Conservation (phyloP, 2,329 filamentous ascomycete species). For the Microdochium trichocladiopsis region DNA sequence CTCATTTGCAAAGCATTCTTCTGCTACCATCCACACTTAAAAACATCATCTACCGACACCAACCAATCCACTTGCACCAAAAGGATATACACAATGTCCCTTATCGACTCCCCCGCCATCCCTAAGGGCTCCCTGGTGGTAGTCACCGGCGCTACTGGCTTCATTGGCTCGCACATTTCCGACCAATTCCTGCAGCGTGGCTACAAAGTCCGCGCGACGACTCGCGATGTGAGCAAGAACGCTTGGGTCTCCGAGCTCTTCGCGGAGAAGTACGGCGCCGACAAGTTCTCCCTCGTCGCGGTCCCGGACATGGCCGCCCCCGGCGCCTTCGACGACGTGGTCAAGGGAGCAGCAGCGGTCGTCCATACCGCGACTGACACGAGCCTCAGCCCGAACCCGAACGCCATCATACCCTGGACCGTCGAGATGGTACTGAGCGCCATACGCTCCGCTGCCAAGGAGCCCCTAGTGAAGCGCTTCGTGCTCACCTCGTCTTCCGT, state of each 20-base stretch:
- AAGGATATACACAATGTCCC: too few species aligned
- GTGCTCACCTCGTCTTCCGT: conserved; percentile 12
- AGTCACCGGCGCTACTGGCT: conserved; percentile 33
- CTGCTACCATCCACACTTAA: too few species aligned
- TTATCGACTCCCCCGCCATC: neutral
- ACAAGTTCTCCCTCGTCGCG: conserved; percentile 9
- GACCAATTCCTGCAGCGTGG: conserved; percentile 28
- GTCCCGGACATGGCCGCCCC: conserved; percentile 8
- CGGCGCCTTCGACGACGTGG: conserved; percentile 9
- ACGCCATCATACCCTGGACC: conserved; percentile 6
- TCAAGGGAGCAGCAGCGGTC: conserved; percentile 10
- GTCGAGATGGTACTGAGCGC: conserved; percentile 6
- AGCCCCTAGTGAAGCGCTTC: conserved; percentile 11
- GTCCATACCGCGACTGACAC: conserved; percentile 10
- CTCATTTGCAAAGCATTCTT: too few species aligned
- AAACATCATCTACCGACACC: too few species aligned
- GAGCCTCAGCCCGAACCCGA: conserved; percentile 8
- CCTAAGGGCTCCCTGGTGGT: conserved; percentile 25
- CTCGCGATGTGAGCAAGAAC: conserved; percentile 7
- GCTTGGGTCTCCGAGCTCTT: conserved; percentile 10
- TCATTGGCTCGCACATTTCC: conserved; percentile 30
- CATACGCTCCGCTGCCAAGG: conserved; percentile 8
- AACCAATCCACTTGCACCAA: too few species aligned
- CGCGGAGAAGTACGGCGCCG: conserved; percentile 9
- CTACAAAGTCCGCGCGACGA: conserved; percentile 30